Percentiles rank a stretch among this genome's conserved stretches.
Evolutionary conservation across 768 basidiomycete genomes (phyloP).

Genomic region (Coprinopsis strossmayeri): DNA sequence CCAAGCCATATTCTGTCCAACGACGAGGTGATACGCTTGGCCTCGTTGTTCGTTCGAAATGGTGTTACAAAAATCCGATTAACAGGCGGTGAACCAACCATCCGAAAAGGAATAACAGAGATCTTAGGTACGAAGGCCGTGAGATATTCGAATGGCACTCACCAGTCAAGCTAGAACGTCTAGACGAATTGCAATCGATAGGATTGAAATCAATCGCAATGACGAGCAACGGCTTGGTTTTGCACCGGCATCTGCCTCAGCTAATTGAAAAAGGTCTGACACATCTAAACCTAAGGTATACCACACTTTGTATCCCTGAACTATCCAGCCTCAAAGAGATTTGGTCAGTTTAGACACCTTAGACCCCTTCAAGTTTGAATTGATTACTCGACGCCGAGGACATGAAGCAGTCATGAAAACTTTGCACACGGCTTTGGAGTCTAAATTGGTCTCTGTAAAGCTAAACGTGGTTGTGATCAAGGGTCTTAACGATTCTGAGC

Average conservation of each 20-base stretch:
- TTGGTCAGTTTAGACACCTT: conserved; percentile 68
- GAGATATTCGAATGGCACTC: too few relatives aligned
- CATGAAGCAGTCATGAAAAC: conserved; percentile 70
- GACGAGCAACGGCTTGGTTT: conserved; percentile 77
- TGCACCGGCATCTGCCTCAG: conserved; percentile 66
- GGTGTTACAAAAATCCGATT: conserved; percentile 86
- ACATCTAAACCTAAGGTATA: conserved; percentile 62
- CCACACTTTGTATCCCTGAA: background rate
- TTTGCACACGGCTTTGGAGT: conserved; percentile 55
- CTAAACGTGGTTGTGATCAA: conserved; percentile 81
- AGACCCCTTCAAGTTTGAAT: conserved; percentile 81
- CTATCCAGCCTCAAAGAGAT: background rate
- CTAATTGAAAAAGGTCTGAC: conserved; percentile 69
- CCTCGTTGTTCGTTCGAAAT: conserved; percentile 68
- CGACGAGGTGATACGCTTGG: conserved; percentile 68
- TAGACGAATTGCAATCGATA: conserved; percentile 52
- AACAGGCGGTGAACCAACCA: conserved; percentile 85
- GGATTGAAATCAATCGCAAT: conserved; percentile 76
- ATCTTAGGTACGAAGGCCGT: conserved; percentile 75
- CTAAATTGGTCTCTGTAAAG: conserved; percentile 56
- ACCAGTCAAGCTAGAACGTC: conserved; percentile 36
- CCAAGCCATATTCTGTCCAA: conserved; percentile 63
- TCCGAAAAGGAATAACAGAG: conserved; percentile 66
- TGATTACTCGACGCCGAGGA: conserved; percentile 76
- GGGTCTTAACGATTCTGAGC: conserved; percentile 76